A percentile compares a stretch with the other conserved stretches of the same genome.
phyloP scores from a whole-genome alignment of 2,329 filamentous ascomycete genomes.

The Colletotrichum graminicola region DNA sequence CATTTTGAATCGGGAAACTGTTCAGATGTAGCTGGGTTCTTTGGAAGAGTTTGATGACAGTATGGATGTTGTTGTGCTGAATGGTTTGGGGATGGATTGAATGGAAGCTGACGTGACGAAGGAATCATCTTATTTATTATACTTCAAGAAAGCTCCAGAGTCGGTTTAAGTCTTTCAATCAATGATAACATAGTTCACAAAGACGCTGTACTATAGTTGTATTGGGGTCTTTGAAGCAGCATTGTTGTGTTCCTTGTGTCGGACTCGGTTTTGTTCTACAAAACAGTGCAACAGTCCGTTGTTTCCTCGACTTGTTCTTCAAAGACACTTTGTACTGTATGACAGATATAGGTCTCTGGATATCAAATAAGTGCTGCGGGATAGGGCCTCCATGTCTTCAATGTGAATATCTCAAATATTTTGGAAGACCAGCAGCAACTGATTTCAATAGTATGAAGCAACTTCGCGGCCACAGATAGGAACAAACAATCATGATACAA shows the following conservation, averaged over 20 bases:
- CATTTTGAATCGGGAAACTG: neutral
- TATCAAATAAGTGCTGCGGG: neutral
- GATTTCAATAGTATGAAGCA: no score
- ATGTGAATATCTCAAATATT: neutral
- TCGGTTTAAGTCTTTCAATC: accelerated
- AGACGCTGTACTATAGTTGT: accelerated
- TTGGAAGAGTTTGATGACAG: no score
- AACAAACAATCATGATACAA: neutral
- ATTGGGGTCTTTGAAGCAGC: neutral
- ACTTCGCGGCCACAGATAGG: neutral
- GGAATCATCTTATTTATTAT: neutral
- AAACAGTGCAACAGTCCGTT: neutral
- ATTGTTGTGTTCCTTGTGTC: neutral
- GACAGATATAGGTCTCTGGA: neutral
- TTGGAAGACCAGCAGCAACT: neutral
- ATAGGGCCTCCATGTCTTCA: neutral
- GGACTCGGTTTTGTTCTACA: neutral
- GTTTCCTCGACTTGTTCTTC: accelerated
- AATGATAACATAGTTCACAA: neutral
- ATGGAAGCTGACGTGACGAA: neutral
- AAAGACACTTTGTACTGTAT: neutral
- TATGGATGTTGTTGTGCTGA: neutral
- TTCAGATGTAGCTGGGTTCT: no score
- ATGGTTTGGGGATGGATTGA: neutral
- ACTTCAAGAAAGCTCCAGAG: neutral